A percentile compares a stretch with the other conserved stretches of the same genome.
Conservation (phyloP, 345 rosid species). For the Gossypium bickii region DNA sequence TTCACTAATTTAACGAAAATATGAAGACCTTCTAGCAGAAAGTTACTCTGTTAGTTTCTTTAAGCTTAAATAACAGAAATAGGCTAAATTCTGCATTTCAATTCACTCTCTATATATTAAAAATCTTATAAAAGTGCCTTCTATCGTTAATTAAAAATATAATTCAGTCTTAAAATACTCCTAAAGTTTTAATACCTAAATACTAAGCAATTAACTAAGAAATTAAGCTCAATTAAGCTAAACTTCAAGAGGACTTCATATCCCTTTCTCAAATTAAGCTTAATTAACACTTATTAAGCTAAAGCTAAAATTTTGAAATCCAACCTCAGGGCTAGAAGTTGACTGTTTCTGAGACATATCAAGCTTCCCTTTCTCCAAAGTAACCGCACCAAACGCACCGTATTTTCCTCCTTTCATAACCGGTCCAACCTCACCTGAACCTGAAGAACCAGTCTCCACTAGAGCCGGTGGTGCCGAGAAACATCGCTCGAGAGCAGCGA, state of each 20-base stretch:
- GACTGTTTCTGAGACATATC: conserved; percentile 59
- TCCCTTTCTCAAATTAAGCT: not conserved
- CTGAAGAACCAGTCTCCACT: conserved; percentile 21
- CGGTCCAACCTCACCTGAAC: conserved; percentile 48
- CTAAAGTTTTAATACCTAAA: not conserved
- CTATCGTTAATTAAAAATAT: not conserved
- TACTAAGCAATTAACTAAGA: not conserved
- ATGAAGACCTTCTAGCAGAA: not conserved
- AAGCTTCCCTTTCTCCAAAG: conserved; percentile 87
- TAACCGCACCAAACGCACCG: conserved; percentile 73
- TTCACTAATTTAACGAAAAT: not conserved
- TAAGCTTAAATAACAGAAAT: not conserved
- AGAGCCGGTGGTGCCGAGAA: conserved; percentile 35
- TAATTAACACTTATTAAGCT: not conserved
- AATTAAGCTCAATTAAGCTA: not conserved
- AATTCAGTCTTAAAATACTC: not conserved
- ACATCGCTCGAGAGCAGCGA: conserved; percentile 59
- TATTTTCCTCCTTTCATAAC: conserved; percentile 64
- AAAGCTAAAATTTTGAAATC: not conserved
- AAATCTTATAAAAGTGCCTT: not conserved
- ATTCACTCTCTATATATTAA: not conserved
- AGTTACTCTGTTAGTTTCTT: not conserved
- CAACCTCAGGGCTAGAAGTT: conserved; percentile 72
- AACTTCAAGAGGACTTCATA: not conserved
- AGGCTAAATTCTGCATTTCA: not conserved